Base-by-base conservation (phyloP, 306 rosid species). In the Crataegus laevigata region DNA sequence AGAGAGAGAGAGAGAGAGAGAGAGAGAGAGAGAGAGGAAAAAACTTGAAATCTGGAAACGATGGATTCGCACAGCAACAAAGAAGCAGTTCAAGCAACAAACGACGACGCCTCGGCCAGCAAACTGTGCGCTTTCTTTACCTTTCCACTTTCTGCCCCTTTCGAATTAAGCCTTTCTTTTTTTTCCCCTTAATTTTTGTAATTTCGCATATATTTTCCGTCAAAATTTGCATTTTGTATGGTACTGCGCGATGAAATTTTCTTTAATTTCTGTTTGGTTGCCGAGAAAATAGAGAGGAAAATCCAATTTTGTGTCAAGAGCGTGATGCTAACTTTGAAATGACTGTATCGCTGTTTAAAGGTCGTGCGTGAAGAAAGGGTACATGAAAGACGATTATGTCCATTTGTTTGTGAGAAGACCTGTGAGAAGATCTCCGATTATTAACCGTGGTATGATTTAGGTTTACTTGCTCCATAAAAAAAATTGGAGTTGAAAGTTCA, bases 321-420 rank as follows among this genome's bases (percentile, higher is more conserved):
- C 7, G 38, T 34, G 38, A 34, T 69, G 45, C 65, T 76, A 29
- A 74, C 72, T 26, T 66, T 54, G 63, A 73, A 61, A 45, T 85
- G 70, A 50, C 10, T 81, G 80, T 24, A 32, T 57, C 3, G 21
- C 54, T 47, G 54, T 18, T 5, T 47, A 75, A 51, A 96, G 99
- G 90, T 96, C 99, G 21, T 96, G 99, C 75, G 92, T 96, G 79
- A 92, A 85, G 76, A 96, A 90, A 87, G 96, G 97, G 61, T 96
- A 91, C 87, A 92, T 92, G 96, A 96, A 88, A 81, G 99, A 96
- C 70, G 99, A 91, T 50, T 89, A 90, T 75, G 60, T 89, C 78
- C 98, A 89, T 66, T 85, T 92, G 43, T 96, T 96, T 79, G 98
- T 96, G 18, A 87, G 92, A 85, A 92, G 84, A 63, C 97, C 96